A percentile compares a stretch with the other conserved stretches of the same genome.
These are phyloP conservation scores for Hyaloscypha hepaticicola DNA, from an alignment of 495 filamentous ascomycete genomes.

Conservation along the genomic window DNA sequence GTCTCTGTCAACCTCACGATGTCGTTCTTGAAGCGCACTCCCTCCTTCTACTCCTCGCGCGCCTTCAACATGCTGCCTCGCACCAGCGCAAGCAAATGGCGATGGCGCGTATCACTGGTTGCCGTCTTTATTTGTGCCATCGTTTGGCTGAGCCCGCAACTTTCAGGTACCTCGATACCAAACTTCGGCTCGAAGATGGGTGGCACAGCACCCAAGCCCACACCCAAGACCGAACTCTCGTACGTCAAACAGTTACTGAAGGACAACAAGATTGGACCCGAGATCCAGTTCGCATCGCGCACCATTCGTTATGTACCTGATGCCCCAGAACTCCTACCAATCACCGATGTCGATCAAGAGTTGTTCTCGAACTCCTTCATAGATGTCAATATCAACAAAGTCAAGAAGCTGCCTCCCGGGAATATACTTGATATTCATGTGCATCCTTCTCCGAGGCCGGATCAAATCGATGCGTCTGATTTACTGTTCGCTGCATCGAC, in stretches of 20 bases:
- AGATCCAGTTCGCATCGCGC: conserved; percentile 29
- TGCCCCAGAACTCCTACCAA: conserved; percentile 16
- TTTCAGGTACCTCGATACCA: conserved; percentile 9
- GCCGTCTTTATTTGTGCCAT: conserved; percentile 12
- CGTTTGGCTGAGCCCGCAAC: conserved; percentile 17
- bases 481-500: conserved; percentile 61
- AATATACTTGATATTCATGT: conserved; percentile 24
- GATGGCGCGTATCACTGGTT: conserved; percentile 5
- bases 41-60: neutral
- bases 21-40: neutral
- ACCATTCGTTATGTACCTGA: conserved; percentile 30
- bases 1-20: neutral
- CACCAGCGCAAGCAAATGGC: neutral
- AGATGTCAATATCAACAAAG: conserved; percentile 18
- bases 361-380: conserved; percentile 22
- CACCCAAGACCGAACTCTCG: neutral
- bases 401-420: conserved; percentile 10
- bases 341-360: conserved; percentile 21
- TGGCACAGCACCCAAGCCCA: neutral
- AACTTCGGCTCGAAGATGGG: neutral
- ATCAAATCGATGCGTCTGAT: conserved; percentile 47
- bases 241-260: conserved; percentile 23
- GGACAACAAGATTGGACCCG: conserved; percentile 23
- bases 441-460: conserved; percentile 22
- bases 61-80: conserved; percentile 17